Evolutionary conservation across 441 rosid genomes (phyloP).

Genomic region (Populus tomentosa): DNA sequence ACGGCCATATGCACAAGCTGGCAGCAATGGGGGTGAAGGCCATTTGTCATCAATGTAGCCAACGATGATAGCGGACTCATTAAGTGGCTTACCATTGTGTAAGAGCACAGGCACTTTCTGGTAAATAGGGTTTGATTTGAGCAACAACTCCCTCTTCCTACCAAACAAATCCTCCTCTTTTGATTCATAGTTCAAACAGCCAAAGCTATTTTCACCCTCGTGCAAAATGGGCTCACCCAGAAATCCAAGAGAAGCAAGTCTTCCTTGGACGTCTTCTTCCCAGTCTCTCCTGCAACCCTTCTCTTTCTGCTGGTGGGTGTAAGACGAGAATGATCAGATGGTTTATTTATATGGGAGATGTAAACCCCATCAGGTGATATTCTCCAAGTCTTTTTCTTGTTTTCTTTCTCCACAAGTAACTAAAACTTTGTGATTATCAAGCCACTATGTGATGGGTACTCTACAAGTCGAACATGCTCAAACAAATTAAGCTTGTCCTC

Average conservation of each 20-base stretch:
- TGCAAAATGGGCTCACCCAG: too few species aligned
- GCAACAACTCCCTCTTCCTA: slow-evolving; percentile 48
- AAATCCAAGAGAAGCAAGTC: too few species aligned
- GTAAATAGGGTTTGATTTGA: slow-evolving; percentile 49
- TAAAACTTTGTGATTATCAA: slow-evolving; percentile 4
- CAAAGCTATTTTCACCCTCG: slow-evolving; percentile 44
- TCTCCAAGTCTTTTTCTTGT: background rate
- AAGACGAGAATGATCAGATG: background rate
- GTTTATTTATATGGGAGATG: background rate
- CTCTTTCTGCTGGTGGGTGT: background rate
- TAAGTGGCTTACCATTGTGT: slow-evolving; percentile 42
- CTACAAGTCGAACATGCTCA: background rate
- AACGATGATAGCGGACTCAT: slow-evolving; percentile 44
- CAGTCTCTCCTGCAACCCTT: background rate
- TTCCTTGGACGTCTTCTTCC: slow-evolving; percentile 16
- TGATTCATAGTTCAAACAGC: slow-evolving; percentile 29
- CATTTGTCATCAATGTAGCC: slow-evolving; percentile 48
- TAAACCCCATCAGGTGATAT: background rate
- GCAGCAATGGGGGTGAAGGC: slow-evolving; percentile 47
- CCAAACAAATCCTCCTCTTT: slow-evolving; percentile 41
- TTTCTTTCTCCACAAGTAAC: background rate
- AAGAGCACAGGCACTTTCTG: slow-evolving; percentile 50
- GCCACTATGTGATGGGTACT: background rate
- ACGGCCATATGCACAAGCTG: slow-evolving; percentile 33
- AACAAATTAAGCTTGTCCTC: background rate